Conservation (phyloP, 1,139 yeast genomes). For the Waltiozyma sp. region DNA sequence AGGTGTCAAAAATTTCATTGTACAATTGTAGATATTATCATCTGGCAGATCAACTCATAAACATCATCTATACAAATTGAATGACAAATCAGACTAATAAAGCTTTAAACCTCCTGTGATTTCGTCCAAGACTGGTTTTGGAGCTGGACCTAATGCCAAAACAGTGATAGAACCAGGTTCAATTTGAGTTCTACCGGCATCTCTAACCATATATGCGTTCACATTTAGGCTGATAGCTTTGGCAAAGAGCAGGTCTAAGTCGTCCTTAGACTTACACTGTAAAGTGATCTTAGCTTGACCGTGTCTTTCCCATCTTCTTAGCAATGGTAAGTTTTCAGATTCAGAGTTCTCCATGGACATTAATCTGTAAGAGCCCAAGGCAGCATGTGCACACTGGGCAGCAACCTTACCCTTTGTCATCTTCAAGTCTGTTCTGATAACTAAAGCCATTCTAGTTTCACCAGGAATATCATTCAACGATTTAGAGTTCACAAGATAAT, state of each 20-base stretch:
- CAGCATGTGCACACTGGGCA: conserved; percentile 98
- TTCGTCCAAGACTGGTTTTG: conserved; percentile 68
- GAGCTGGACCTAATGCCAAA: conserved; percentile 93
- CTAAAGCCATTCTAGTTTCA: conserved; percentile 79
- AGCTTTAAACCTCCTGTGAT: conserved; percentile 72
- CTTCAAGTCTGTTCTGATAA: conserved; percentile 77
- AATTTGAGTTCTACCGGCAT: conserved; percentile 94
- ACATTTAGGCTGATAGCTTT: conserved; percentile 73
- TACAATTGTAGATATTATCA: too few relatives aligned
- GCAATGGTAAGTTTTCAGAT: conserved; percentile 49
- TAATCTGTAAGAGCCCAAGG: conserved; percentile 73
- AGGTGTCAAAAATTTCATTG: too few relatives aligned
- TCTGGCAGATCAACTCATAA: too few relatives aligned
- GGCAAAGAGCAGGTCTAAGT: conserved; percentile 68
- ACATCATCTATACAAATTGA: too few relatives aligned
- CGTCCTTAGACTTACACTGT: conserved; percentile 66
- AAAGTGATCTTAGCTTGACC: conserved; percentile 97
- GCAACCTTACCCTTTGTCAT: conserved; percentile 97
- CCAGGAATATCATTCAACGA: conserved; percentile 55
- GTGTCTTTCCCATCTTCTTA: conserved; percentile 64
- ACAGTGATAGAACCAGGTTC: conserved; percentile 95
- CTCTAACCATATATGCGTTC: conserved; percentile 74
- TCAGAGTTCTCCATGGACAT: conserved; percentile 43
- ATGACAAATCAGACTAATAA: conserved; percentile 34
- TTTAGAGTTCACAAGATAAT: conserved; percentile 43